A percentile compares a stretch with the other conserved stretches of the same genome.
Evolutionary conservation across 352 stramenopile genomes (phyloP).

Genomic region (Thraustochytrium striatum): DNA sequence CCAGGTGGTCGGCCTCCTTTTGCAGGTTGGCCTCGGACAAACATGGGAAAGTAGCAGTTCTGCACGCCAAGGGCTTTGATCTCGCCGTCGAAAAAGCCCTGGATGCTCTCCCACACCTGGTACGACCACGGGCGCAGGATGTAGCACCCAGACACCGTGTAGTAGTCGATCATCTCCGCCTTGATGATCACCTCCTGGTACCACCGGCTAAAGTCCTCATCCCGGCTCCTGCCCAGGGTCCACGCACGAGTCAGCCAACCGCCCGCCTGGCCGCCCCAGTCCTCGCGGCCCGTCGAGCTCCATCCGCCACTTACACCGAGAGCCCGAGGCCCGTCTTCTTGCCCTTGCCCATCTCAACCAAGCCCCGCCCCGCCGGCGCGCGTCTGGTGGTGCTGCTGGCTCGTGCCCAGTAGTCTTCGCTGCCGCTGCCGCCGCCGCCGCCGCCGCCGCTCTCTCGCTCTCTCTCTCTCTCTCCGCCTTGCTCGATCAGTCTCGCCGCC

Average conservation of each 20-base stretch:
- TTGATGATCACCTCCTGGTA: slow-evolving; percentile 87
- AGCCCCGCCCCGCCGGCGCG: background rate
- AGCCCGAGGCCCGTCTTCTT: background rate
- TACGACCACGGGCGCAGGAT: slow-evolving; percentile 97
- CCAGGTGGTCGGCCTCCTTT: slow-evolving; percentile 97
- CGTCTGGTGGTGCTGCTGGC: background rate
- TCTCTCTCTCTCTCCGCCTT: background rate
- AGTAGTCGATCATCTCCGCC: slow-evolving; percentile 99
- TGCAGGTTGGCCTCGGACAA: slow-evolving; percentile 90
- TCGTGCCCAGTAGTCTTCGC: background rate
- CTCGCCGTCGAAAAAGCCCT: slow-evolving; percentile 89
- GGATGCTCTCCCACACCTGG: slow-evolving; percentile 98
- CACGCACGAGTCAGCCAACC: slow-evolving; percentile 2
- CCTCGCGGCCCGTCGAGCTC: background rate
- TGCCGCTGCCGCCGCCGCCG: background rate
- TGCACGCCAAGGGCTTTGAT: slow-evolving; percentile 74
- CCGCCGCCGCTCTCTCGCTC: background rate
- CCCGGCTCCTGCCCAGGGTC: background rate
- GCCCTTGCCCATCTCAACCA: background rate
- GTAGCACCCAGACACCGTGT: slow-evolving; percentile 99
- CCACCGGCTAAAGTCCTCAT: slow-evolving; percentile 58
- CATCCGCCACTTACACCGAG: background rate
- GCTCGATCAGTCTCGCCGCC: background rate
- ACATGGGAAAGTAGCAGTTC: slow-evolving; percentile 97
- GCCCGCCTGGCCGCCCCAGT: background rate